These are phyloP conservation scores for Hypoxylon intermedium DNA, from an alignment of 495 filamentous ascomycete genomes.

Conservation along the genomic window DNA sequence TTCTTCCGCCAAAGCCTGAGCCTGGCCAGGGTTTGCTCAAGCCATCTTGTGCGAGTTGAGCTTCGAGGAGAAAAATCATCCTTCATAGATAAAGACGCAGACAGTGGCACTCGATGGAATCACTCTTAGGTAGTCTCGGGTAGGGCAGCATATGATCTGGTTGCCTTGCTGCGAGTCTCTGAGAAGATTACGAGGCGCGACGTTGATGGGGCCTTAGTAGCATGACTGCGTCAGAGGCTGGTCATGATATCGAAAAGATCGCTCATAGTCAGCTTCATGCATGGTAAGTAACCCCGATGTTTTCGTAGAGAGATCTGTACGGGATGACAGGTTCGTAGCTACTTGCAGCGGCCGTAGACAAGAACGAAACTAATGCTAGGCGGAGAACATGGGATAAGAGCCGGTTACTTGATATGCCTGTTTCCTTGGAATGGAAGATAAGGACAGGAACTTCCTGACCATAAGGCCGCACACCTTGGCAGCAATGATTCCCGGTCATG, in stretches of 20 bases:
- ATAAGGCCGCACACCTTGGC: neutral
- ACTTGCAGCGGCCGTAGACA: conserved; percentile 26
- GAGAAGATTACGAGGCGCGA: conserved; percentile 14
- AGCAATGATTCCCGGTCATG: conserved; percentile 7
- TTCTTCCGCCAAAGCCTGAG: neutral
- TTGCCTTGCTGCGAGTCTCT: conserved; percentile 5
- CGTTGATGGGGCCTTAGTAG: conserved; percentile 7
- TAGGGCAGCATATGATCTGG: conserved; percentile 23
- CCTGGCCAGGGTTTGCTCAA: neutral
- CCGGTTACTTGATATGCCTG: conserved; percentile 16
- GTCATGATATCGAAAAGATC: conserved; percentile 21
- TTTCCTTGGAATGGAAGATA: conserved; percentile 16
- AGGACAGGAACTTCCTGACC: conserved; percentile 1
- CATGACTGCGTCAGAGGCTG: conserved; percentile 31
- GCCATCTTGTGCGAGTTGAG: neutral
- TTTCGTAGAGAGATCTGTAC: conserved; percentile 12
- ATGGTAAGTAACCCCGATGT: conserved; percentile 18
- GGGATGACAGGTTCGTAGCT: conserved; percentile 1
- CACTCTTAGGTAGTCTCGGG: conserved; percentile 20
- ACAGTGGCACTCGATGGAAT: too few species aligned
- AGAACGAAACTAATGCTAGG: conserved; percentile 23
- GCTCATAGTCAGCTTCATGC: conserved; percentile 15
- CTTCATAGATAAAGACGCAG: conserved; percentile 10
- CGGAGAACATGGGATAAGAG: conserved; percentile 19
- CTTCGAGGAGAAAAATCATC: neutral